Evolutionary conservation across 768 basidiomycete species (phyloP), one percentile per base, ranked within the genome.

Genomic region (Auriscalpium microsporum): DNA sequence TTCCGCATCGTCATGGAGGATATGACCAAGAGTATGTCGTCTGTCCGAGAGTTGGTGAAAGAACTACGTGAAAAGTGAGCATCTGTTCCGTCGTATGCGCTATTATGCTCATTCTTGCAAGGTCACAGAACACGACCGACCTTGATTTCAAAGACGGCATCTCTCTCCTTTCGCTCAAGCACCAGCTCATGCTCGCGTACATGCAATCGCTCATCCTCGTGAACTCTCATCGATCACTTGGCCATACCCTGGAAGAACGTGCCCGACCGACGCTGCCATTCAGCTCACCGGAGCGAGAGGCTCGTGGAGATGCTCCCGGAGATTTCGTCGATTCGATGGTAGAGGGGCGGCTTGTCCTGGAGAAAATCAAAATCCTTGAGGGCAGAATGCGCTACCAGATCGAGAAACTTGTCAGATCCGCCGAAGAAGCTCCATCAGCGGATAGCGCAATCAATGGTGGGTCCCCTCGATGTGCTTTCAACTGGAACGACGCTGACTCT

Each of bases 361-460:
- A 99, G 67, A 97, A 96, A 72, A 77, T 87, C 48, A 86, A 86
- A 56, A 77, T 82, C 0, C 77, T 99, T 21, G 94, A 98, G 69
- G 76, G 77, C 52, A 84, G 89, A 65, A 87, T 99, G 79, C 82
- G 80, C 48, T 97, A 99, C 68, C 96, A 98, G 68, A 91, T 99
- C 63, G 93, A 97, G 62, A 97, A 98, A 67, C 80, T 99, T 16
- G 80, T 94, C 28, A 79, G 81, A 57, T 70, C 89, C 6, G 86
- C 91, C 1, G 82, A 86, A 55, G 84, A 88, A 61, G 72, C 76
- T 2, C 59, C 70, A 16, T 69, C 72, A 0, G 63, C 74, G 21
- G 69, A 74, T 59, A 72, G 66, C 50, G 69, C 74, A 13, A 69
- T 75, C 6, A 82, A 90, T 58, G 92, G 90, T 90, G 63, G 56